Percentiles rank a stretch among this genome's conserved stretches.
Conservation (phyloP, 306 rosid species). For the Pueraria montana region DNA sequence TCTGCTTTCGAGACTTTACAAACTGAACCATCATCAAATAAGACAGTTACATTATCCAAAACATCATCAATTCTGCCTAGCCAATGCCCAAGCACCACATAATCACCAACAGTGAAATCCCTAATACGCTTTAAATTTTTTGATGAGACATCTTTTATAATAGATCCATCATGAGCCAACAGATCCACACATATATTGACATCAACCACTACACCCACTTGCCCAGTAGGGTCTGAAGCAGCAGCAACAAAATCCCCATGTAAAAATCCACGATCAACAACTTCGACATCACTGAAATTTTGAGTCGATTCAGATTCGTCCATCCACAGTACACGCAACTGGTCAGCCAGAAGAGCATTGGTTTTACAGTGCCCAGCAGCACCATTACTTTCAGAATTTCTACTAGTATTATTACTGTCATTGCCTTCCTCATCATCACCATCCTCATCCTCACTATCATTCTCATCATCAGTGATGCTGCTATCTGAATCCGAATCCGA, state of each 20-base stretch:
- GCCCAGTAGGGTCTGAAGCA: slow-evolving; percentile 90
- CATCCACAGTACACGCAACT: slow-evolving; percentile 92
- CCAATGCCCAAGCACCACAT: slow-evolving; percentile 97
- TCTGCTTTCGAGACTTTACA: slow-evolving; percentile 95
- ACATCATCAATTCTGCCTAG: slow-evolving; percentile 95
- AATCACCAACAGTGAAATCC: slow-evolving; percentile 94
- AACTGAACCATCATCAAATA: slow-evolving; percentile 94
- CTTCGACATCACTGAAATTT: slow-evolving; percentile 65
- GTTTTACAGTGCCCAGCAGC: slow-evolving; percentile 60
- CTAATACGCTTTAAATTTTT: slow-evolving; percentile 86
- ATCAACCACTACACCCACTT: slow-evolving; percentile 96
- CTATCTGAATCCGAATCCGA: slow-evolving; percentile 88
- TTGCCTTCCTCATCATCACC: slow-evolving; percentile 64
- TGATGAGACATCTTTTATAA: slow-evolving; percentile 75
- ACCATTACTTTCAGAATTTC: slow-evolving; percentile 60
- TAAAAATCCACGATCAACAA: slow-evolving; percentile 90
- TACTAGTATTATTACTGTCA: slow-evolving; percentile 48
- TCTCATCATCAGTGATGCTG: slow-evolving; percentile 73
- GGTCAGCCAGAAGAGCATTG: slow-evolving; percentile 73
- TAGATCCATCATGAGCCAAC: slow-evolving; percentile 73
- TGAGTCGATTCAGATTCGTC: slow-evolving; percentile 83
- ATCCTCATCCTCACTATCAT: slow-evolving; percentile 55
- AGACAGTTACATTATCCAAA: slow-evolving; percentile 93
- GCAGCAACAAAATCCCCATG: slow-evolving; percentile 96
- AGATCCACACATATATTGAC: slow-evolving; percentile 84